Evolutionary conservation across 192 early-diverging fungal species (phyloP).

Genomic region (Powellomyces hirtus): DNA sequence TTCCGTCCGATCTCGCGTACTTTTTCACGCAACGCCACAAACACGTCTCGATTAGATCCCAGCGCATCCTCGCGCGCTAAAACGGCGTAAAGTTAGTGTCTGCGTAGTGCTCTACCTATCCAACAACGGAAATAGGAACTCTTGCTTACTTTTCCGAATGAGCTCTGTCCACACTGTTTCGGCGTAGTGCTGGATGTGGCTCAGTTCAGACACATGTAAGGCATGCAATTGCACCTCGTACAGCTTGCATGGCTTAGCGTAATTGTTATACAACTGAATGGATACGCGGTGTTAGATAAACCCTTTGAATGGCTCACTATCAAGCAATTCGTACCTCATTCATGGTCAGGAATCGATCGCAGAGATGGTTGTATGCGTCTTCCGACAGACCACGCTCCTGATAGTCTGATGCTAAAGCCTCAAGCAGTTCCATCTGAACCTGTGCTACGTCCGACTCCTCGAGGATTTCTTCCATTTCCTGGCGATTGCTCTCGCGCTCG

Average conservation of each 20-base stretch:
- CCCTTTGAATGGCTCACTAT: background rate
- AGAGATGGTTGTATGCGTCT: background rate
- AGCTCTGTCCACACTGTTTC: slow-evolving; percentile 13
- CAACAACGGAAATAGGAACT: background rate
- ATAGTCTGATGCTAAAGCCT: background rate
- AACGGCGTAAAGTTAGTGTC: background rate
- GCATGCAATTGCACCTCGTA: slow-evolving; percentile 28
- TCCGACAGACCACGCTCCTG: background rate
- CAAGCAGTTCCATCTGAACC: slow-evolving; percentile 9
- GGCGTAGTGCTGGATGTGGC: slow-evolving; percentile 2
- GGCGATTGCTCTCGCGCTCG: background rate
- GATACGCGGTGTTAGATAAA: background rate
- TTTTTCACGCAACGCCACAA: slow-evolving; percentile 28
- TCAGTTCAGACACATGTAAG: slow-evolving; percentile 20
- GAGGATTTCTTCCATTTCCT: slow-evolving; percentile 3
- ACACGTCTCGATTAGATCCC: slow-evolving; percentile 1
- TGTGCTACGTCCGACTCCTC: slow-evolving; percentile 11
- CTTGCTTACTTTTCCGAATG: slow-evolving; percentile 24
- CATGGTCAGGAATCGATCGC: slow-evolving; percentile 2
- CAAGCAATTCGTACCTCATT: slow-evolving; percentile 1
- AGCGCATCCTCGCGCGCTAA: slow-evolving; percentile 13
- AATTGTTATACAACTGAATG: slow-evolving; percentile 19
- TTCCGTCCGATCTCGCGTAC: slow-evolving; percentile 22
- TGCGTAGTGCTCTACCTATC: too few relatives aligned
- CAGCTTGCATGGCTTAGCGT: slow-evolving; percentile 22